phyloP scores from a whole-genome alignment of 768 basidiomycete genomes.

The Tricholoma hemisulphureum region DNA sequence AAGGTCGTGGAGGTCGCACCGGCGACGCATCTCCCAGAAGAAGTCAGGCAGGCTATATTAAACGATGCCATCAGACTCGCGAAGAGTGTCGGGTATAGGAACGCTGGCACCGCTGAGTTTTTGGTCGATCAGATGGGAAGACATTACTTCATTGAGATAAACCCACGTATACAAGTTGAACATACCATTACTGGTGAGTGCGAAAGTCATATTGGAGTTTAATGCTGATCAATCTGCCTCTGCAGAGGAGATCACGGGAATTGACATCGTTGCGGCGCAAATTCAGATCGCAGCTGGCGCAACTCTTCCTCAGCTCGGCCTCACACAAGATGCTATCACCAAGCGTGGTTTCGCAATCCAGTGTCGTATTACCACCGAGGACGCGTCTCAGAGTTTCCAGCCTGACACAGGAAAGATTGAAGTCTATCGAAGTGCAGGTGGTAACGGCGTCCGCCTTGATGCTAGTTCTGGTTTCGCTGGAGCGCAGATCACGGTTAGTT shows the following conservation, averaged over 20 bases:
- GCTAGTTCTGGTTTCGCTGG: conserved; percentile 97
- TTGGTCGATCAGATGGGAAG: conserved; percentile 94
- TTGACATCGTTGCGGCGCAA: conserved; percentile 98
- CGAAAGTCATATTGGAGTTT: conserved; percentile 5
- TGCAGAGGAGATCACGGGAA: conserved; percentile 97
- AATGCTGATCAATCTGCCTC: conserved; percentile 7
- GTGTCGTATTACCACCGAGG: conserved; percentile 97
- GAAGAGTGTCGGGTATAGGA: conserved; percentile 89
- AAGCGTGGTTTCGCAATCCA: conserved; percentile 98
- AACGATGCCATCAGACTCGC: conserved; percentile 92
- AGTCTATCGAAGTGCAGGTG: conserved; percentile 97
- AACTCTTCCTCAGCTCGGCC: conserved; percentile 89
- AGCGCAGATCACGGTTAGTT: conserved; percentile 88
- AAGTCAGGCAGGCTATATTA: conserved; percentile 84
- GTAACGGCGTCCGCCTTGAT: conserved; percentile 96
- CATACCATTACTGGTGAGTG: conserved; percentile 92
- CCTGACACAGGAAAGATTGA: conserved; percentile 99
- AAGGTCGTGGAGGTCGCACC: conserved; percentile 99
- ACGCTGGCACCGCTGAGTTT: conserved; percentile 98
- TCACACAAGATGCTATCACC: conserved; percentile 93
- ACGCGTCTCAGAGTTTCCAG: conserved; percentile 88
- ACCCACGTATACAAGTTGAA: conserved; percentile 99
- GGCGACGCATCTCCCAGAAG: conserved; percentile 89
- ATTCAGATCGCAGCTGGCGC: conserved; percentile 99
- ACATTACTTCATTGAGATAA: conserved; percentile 99